A percentile compares a stretch with the other conserved stretches of the same genome.
Evolutionary conservation across 1,284 basidiomycete species (phyloP).

Genomic region (Tetrapyrgos nigripes): DNA sequence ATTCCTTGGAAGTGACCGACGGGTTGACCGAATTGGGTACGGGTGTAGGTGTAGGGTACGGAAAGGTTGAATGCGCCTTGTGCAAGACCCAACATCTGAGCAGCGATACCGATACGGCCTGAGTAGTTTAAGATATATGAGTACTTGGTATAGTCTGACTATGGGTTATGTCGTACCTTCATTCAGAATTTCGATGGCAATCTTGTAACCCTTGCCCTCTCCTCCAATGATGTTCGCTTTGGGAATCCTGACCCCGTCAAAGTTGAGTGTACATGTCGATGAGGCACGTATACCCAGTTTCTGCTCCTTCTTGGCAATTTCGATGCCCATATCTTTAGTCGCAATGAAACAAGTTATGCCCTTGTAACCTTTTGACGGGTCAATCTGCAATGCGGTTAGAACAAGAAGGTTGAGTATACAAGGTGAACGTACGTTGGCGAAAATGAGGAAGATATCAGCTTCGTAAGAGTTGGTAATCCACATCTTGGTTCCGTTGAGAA

Average conservation of each 20-base stretch:
- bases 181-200: conserved; percentile 98
- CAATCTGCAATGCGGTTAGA: conserved; percentile 53
- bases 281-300: conserved; percentile 97
- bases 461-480: conserved; percentile 99
- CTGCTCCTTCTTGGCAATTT: conserved; percentile 99
- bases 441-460: conserved; percentile 93
- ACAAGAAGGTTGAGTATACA: neutral
- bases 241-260: conserved; percentile 94
- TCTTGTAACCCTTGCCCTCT: conserved; percentile 96
- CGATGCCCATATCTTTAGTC: conserved; percentile 95
- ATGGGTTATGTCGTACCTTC: conserved; percentile 65
- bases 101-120: conserved; percentile 96
- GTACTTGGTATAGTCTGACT: neutral
- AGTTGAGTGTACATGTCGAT: conserved; percentile 96
- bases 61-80: conserved; percentile 96
- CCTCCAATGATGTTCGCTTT: conserved; percentile 94
- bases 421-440: conserved; percentile 79
- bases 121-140: conserved; percentile 1
- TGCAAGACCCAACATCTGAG: conserved; percentile 96
- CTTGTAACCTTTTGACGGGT: conserved; percentile 97
- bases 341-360: conserved; percentile 98
- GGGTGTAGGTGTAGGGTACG: conserved; percentile 92
- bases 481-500: conserved; percentile 97
- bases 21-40: conserved; percentile 93
- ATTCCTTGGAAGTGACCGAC: conserved; percentile 95